Percentiles rank a stretch among this genome's conserved stretches.
These are phyloP conservation scores for Zymoseptoria ardabiliae DNA, from an alignment of 2,329 filamentous ascomycete species.

Conservation along the genomic window DNA sequence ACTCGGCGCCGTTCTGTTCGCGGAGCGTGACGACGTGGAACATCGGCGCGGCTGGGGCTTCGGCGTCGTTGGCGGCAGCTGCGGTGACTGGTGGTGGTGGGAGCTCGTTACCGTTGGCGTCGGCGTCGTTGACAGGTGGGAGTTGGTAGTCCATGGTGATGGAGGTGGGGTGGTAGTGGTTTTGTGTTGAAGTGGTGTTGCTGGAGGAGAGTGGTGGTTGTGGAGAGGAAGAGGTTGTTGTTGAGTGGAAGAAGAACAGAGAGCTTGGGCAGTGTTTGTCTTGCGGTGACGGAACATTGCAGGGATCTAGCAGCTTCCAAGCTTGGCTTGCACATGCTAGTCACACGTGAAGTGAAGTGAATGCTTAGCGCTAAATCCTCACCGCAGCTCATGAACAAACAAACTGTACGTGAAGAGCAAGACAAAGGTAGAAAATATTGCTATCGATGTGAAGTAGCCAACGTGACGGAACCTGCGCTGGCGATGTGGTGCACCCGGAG, in stretches of 20 bases:
- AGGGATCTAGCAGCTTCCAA: neutral
- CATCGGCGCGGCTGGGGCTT: neutral
- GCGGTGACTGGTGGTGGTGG: neutral
- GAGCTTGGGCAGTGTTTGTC: neutral
- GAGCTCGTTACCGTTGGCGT: slow-evolving; percentile 1
- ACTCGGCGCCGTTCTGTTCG: slow-evolving; percentile 11
- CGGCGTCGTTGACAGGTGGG: neutral
- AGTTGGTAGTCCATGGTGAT: neutral
- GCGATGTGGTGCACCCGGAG: too few relatives aligned
- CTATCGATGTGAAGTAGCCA: too few relatives aligned
- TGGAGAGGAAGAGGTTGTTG: neutral
- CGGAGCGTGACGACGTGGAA: slow-evolving; percentile 11
- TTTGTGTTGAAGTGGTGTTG: neutral
- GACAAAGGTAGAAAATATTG: too few relatives aligned
- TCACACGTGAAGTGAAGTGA: neutral
- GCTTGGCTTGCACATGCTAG: neutral
- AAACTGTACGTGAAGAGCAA: too few relatives aligned
- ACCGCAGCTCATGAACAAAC: too few relatives aligned
- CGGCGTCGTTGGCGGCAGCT: neutral
- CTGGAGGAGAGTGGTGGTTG: neutral
- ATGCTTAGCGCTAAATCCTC: too few relatives aligned
- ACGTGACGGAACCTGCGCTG: too few relatives aligned
- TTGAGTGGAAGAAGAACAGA: neutral
- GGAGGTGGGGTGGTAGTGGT: neutral
- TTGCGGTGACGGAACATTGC: neutral